These are phyloP conservation scores for Ceratocystis colombiana DNA, from an alignment of 2,329 filamentous ascomycete genomes.

Conservation along the genomic window DNA sequence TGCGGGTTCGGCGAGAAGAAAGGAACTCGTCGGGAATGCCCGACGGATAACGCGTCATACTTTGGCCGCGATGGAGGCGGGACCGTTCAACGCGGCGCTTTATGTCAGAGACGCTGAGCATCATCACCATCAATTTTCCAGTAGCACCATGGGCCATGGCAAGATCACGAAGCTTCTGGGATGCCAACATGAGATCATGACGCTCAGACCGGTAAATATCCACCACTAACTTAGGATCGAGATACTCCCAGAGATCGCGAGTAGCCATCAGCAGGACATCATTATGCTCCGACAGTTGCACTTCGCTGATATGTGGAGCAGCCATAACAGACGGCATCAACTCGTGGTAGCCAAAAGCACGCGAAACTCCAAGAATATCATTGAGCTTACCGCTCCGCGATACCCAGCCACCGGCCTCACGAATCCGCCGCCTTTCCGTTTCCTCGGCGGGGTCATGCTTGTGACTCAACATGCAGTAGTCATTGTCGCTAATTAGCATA, in stretches of 20 bases:
- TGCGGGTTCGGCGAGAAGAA: constrained; percentile 54
- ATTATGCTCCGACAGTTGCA: constrained; percentile 74
- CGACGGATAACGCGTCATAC: constrained; percentile 73
- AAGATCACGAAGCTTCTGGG: constrained; percentile 86
- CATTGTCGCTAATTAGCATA: constrained; percentile 84
- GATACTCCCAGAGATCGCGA: constrained; percentile 87
- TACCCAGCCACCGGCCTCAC: constrained; percentile 90
- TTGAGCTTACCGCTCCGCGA: constrained; percentile 91
- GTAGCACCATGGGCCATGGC: constrained; percentile 92
- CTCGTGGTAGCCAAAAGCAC: constrained; percentile 90
- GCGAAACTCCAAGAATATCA: constrained; percentile 79
- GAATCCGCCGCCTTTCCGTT: constrained; percentile 73
- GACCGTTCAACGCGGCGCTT: constrained; percentile 71
- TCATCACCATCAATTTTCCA: constrained; percentile 98
- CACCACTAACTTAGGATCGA: constrained; percentile 79
- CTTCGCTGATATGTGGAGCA: constrained; percentile 69
- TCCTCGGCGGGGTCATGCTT: constrained; percentile 91
- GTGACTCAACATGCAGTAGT: constrained; percentile 69
- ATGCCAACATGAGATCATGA: constrained; percentile 83
- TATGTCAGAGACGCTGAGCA: constrained; percentile 83
- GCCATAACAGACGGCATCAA: constrained; percentile 89
- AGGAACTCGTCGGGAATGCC: constrained; percentile 56
- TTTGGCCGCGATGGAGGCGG: constrained; percentile 62
- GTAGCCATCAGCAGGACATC: constrained; percentile 90
- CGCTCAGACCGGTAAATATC: constrained; percentile 83